Base-by-base conservation (phyloP, 805 yeast genomes). In the Zygotorulaspora chibaensis region DNA sequence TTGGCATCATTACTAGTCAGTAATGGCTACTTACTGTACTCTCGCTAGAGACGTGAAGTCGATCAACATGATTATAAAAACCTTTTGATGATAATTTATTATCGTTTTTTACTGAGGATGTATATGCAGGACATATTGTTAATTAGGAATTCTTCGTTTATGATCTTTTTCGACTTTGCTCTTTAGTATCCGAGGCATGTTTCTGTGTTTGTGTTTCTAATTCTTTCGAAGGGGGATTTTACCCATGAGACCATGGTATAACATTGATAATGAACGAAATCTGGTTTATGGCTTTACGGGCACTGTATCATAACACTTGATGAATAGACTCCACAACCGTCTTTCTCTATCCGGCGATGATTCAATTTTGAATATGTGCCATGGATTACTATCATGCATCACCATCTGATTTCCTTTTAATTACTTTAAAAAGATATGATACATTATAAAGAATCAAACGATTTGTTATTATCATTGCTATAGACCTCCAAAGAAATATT, bases 381-480 rank as follows among this genome's bases (percentile, higher is more conserved):
- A 70, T 70, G 85, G 86, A 82, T 78, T 71, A 72, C 55, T 42
- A 69, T 80, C 96, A 87, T 87, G 96, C 96, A 87, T 87, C 95
- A 87, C 96, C 96, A 87, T 84, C 96, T 87, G 96, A 87, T 62
- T 57, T 42, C 45, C 40, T 28, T 45, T 25, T 34, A 35, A 25
- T 37, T 34, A 38, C 25, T 16, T 13, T 12, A 28, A 38, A 28
- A 38, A 38, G 25, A 23, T 17, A 17, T 25, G 30, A 25, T 17
- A 37, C 40, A 13, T 11, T 29, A 18, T 37, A 3, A 27, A 25
- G 38, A 15, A 29, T 29, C 33, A 29, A 29, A 13, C 15, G 27
- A 31, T 31, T 27, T 28, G 30, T 33, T 20, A 30, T 27, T 18
- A 51, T 71, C 81, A 89, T 33, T 33, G 83, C 83, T 89, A 83